These are phyloP conservation scores for Blepharisma undulans DNA, from an alignment of 169 alveolate genomes.

Conservation along the genomic window DNA sequence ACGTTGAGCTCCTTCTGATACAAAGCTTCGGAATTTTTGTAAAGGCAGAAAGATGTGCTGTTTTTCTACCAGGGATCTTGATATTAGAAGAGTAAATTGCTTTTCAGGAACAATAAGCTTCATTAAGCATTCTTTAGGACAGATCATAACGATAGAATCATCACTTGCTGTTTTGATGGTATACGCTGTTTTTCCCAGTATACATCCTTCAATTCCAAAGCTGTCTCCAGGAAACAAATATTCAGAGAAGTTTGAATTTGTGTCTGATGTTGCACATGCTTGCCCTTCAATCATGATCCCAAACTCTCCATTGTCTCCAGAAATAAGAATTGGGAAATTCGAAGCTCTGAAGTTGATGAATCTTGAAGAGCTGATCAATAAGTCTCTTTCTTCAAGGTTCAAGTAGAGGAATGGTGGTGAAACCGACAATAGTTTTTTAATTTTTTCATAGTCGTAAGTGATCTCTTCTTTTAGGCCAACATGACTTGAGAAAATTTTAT, in stretches of 20 bases:
- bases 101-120: not conserved
- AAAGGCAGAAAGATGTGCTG: slow-evolving; percentile 2
- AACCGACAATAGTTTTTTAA: not conserved
- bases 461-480: not conserved
- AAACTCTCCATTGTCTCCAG: no score
- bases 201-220: slow-evolving; percentile 22
- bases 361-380: not conserved
- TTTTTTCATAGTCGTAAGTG: not conserved
- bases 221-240: not conserved
- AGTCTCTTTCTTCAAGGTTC: not conserved
- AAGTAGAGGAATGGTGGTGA: slow-evolving; percentile 18
- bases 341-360: not conserved
- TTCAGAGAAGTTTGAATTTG: not conserved
- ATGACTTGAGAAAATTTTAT: not conserved
- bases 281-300: not conserved
- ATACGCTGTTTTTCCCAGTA: not conserved
- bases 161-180: not conserved
- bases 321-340: not conserved
- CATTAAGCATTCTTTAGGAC: not conserved
- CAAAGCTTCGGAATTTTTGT: slow-evolving; percentile 8
- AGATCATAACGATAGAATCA: not conserved
- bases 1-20: not conserved
- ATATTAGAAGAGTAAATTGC: slow-evolving; percentile 4
- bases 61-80: slow-evolving; percentile 20
- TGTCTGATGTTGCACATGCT: not conserved